Evolutionary conservation across 352 stramenopile species (phyloP), one percentile per base, ranked within the genome.

Genomic region (Plasmopara halstedii): DNA sequence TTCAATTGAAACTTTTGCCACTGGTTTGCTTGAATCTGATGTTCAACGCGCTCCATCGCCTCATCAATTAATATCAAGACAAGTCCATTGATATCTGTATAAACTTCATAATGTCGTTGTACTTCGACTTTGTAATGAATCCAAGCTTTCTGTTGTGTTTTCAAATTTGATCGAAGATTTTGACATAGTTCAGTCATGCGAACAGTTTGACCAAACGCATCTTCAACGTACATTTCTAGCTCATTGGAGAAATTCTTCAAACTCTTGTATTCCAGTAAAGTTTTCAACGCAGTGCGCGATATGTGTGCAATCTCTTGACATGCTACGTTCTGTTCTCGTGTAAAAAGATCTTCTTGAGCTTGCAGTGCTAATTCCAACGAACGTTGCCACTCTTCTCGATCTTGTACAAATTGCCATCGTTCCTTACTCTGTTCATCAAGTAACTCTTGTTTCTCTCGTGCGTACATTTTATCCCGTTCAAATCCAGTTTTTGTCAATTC

Each of bases 271-370:
- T 41, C 35, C 10, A 46, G 40, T 17, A 26, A 48, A 19, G 13
- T 36, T n/a, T n/a, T n/a, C n/a, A n/a, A n/a, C 42, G 47, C 47
- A 13, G 35, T 22, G 9, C 21, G 46, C 10, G 59, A 51, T 6
- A 68, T 35, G 0, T 45, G 54, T 17, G 40, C 42, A 17, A 83
- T 46, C 31, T 81, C 57, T 7, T 50, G 5, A 0, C 55, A n/a
- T 32, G 53, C 47, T 17, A 15, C 17, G 17, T 34, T 19, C n/a
- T 64, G 56, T 4, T 51, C 39, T 40, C 10, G 40, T 2, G 48
- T 45, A 32, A 76, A 60, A 6, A 67, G 53, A 10, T 88, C 77
- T 42, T 88, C 74, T 29, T 82, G 70, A 13, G 43, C 36, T 25
- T 73, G 49, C 15, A 85, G 34, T 2, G 47, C 42, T 15, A 32